Evolutionary conservation across 1,284 basidiomycete species (phyloP), one percentile per base, ranked within the genome.

Genomic region (Gymnopus androsaceus): DNA sequence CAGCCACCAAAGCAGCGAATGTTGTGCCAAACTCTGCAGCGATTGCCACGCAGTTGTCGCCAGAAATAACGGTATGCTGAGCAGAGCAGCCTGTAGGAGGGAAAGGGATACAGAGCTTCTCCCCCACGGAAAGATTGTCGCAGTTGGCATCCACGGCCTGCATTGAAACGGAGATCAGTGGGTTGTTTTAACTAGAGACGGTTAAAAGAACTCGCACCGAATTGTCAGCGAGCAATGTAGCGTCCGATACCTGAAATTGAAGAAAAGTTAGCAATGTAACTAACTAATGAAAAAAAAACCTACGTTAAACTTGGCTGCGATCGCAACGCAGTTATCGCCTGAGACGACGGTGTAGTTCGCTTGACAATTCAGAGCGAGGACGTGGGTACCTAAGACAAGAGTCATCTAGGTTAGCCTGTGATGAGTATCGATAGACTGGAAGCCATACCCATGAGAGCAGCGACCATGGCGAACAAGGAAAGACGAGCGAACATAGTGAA

Each of bases 301-400:
- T n/a, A n/a, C 23, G 19, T 52, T 44, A 40, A 52, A 52, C 25
- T 41, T 34, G 7, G 50, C 27, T 27, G 50, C 50, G 15, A 52
- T 31, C 17, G 41, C 50, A 6, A 33, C 38, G n/a, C 41, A 41
- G 31, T 52, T 42, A 19, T 52, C 50, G 9, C 40, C 40, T 4
- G 3, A 34, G 19, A 42, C 33, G 30, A 52, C 50, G 19, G 28
- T 52, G 37, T 52, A 44, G n/a, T 27, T 42, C 6, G 38, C 15
- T 21, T 41, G 38, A 23, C 50, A 52, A 4, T 38, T 44, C 48
- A 38, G 48, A n/a, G 48, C 48, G 5, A 40, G 36, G 23, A 50
- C 48, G 30, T 50, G 25, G 21, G 34, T 27, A 50, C 48, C 48
- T 37, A 31, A 15, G 12, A 33, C 31, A n/a, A n/a, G n/a, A n/a